These are phyloP conservation scores for Coemansia sp. DNA, from an alignment of 192 early-diverging fungal genomes.

Conservation along the genomic window DNA sequence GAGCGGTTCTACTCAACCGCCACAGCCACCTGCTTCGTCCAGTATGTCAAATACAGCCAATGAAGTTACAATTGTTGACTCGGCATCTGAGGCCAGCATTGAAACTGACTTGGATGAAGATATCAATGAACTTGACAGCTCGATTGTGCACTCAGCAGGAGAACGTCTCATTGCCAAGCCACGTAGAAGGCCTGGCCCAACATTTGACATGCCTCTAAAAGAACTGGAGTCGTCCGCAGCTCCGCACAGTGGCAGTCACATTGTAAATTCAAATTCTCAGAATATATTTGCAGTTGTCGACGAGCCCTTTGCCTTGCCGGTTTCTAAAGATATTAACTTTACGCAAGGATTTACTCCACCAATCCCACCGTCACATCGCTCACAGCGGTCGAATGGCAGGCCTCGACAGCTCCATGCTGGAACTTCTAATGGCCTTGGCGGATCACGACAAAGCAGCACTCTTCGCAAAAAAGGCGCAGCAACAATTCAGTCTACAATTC, in stretches of 20 bases:
- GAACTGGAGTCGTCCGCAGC: neutral
- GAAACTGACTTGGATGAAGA: constrained; percentile 27
- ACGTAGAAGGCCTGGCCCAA: constrained; percentile 10
- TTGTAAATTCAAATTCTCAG: neutral
- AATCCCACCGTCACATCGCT: neutral
- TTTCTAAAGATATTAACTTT: neutral
- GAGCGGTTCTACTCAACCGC: neutral
- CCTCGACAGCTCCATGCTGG: neutral
- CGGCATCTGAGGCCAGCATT: constrained; percentile 12
- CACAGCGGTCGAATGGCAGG: neutral
- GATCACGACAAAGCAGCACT: neutral
- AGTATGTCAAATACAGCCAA: neutral
- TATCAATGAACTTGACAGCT: constrained; percentile 11
- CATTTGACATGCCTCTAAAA: constrained; percentile 28
- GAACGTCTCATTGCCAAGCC: neutral
- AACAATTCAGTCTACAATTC: constrained; percentile 25
- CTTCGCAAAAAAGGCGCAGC: neutral
- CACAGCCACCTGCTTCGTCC: neutral
- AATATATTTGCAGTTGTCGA: constrained; percentile 11
- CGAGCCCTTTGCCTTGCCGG: constrained; percentile 1
- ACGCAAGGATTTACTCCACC: neutral
- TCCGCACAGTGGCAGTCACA: neutral
- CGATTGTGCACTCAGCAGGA: constrained; percentile 2
- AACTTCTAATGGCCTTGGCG: constrained; percentile 10
- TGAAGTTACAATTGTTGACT: neutral